These are phyloP conservation scores for Elaeis oleifera DNA, from an alignment of 202 grass and related monocot genomes.

Conservation along the genomic window DNA sequence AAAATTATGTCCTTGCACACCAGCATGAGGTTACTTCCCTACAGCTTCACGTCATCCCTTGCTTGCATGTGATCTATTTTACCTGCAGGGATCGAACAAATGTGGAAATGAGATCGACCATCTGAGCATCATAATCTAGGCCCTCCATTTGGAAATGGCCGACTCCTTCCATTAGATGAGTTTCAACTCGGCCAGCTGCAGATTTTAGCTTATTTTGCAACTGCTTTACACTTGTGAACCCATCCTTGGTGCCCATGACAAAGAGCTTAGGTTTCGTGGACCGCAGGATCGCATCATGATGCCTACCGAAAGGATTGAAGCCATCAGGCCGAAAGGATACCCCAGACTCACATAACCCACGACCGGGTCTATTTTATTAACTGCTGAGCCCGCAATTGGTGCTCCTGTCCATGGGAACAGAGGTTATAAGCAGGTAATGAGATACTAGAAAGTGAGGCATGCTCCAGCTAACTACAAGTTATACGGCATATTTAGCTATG, in stretches of 20 bases:
- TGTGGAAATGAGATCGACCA: conserved; percentile 48
- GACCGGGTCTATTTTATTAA: conserved; percentile 74
- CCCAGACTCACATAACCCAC: conserved; percentile 82
- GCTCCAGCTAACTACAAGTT: too few relatives aligned
- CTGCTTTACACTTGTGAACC: conserved; percentile 91
- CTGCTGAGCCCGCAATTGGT: conserved; percentile 77
- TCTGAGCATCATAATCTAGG: conserved; percentile 69
- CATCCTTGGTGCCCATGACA: conserved; percentile 91
- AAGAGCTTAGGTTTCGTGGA: conserved; percentile 76
- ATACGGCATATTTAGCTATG: too few relatives aligned
- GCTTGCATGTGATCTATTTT: too few relatives aligned
- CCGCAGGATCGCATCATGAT: conserved; percentile 73
- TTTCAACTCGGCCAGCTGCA: conserved; percentile 59
- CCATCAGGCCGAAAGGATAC: conserved; percentile 72
- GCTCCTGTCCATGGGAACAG: conserved; percentile 45
- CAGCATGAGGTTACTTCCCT: too few relatives aligned
- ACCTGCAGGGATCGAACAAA: neutral
- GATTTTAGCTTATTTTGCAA: conserved; percentile 77
- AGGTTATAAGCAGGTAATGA: neutral
- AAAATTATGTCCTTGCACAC: too few relatives aligned
- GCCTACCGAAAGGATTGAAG: conserved; percentile 80
- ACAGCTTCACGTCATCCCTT: too few relatives aligned
- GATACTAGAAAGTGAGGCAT: neutral
- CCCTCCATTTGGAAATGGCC: conserved; percentile 98
- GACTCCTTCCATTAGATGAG: conserved; percentile 77